Evolutionary conservation across 2,329 filamentous ascomycete genomes (phyloP).

Genomic region (Coniosporium tulheliwenetii): DNA sequence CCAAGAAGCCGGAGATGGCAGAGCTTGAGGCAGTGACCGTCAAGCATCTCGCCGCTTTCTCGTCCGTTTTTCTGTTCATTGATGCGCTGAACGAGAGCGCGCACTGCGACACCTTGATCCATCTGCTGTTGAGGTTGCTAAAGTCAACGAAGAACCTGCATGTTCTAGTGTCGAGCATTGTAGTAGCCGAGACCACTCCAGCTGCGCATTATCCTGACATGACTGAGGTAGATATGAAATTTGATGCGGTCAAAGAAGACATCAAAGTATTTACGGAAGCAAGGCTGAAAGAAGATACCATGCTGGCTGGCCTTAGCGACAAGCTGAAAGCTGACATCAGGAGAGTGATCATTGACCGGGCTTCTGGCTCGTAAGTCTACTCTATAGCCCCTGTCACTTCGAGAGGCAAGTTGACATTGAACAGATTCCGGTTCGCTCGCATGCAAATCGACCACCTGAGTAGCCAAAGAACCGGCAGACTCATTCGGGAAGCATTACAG

Average conservation of each 20-base stretch:
- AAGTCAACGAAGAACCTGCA: background rate
- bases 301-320: constrained; percentile 6
- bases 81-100: constrained; percentile 5
- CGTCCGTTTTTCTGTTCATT: constrained; percentile 2
- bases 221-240: constrained; percentile 5
- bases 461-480: constrained; percentile 3
- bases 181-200: background rate
- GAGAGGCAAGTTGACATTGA: background rate
- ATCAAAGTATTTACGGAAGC: constrained; percentile 10
- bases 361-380: constrained; percentile 8
- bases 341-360: constrained; percentile 8
- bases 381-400: constrained; percentile 9
- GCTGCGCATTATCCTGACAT: background rate
- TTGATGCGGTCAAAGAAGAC: constrained; percentile 7
- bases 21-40: background rate
- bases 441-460: constrained; percentile 11
- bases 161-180: constrained; percentile 1
- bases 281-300: constrained; percentile 5
- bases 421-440: constrained; percentile 14
- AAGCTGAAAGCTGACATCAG: constrained; percentile 1
- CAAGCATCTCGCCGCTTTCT: background rate
- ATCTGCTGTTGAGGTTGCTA: background rate
- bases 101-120: background rate
- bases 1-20: background rate
- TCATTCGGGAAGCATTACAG: constrained; percentile 4